Conservation (phyloP, 768 basidiomycete species). For the Tremella mesenterica region DNA sequence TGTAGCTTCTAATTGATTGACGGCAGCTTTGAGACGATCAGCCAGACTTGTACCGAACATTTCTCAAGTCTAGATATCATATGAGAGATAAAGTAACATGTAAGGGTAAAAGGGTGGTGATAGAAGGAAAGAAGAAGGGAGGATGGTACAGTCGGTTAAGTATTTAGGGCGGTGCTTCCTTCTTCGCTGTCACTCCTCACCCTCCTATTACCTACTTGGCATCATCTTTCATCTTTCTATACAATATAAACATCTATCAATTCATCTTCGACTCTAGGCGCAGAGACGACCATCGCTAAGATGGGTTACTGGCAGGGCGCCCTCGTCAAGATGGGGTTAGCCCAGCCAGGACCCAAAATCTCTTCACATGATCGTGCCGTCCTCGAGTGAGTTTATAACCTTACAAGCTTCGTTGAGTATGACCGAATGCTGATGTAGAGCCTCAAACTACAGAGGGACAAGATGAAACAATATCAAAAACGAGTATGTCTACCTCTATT, state of each 20-base stretch:
- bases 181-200: too few species aligned
- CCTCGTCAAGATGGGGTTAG: slow-evolving; percentile 39
- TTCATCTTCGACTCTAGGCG: not conserved
- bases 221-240: too few species aligned
- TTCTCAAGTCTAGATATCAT: not conserved
- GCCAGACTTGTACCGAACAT: slow-evolving; percentile 5
- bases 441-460: slow-evolving; percentile 91
- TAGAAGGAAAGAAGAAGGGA: too few species aligned
- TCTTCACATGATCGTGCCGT: slow-evolving; percentile 90
- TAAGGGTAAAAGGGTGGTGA: too few species aligned
- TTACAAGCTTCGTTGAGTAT: not conserved
- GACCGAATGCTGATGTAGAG: slow-evolving; percentile 48
- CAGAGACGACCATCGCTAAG: not conserved
- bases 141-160: too few species aligned
- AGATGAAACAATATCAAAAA: slow-evolving; percentile 89
- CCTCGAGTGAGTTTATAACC: slow-evolving; percentile 63
- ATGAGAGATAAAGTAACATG: not conserved
- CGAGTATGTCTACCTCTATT: slow-evolving; percentile 51
- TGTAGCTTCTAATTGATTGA: slow-evolving; percentile 31
- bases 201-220: slow-evolving; percentile 1
- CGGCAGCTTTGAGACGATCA: slow-evolving; percentile 34
- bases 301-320: slow-evolving; percentile 31
- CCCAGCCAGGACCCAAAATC: slow-evolving; percentile 59
- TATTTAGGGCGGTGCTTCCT: too few species aligned
- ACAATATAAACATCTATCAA: not conserved